phyloP scores from a whole-genome alignment of 1,139 yeast species.

The Suhomyces taliae region DNA sequence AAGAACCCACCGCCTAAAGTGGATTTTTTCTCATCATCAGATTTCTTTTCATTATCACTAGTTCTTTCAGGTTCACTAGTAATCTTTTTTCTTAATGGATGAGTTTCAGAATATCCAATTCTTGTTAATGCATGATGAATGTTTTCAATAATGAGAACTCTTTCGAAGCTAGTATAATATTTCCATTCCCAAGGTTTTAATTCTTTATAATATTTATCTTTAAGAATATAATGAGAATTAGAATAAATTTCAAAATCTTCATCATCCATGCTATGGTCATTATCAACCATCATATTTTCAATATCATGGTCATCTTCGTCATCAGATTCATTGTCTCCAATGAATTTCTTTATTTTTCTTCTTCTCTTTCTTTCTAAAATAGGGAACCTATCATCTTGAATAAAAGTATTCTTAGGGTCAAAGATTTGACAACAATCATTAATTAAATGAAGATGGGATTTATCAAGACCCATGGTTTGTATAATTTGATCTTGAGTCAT shows the following conservation, averaged over 20 bases:
- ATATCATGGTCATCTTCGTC: slow-evolving; percentile 13
- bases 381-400: slow-evolving; percentile 36
- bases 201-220: slow-evolving; percentile 46
- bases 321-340: slow-evolving; percentile 2
- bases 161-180: slow-evolving; percentile 34
- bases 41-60: slow-evolving; percentile 2
- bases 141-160: slow-evolving; percentile 33
- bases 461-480: slow-evolving; percentile 13
- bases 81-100: slow-evolving; percentile 43
- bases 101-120: slow-evolving; percentile 46
- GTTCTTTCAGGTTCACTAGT: slow-evolving; percentile 18
- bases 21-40: slow-evolving; percentile 14
- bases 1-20: slow-evolving; percentile 27
- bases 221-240: slow-evolving; percentile 25
- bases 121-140: slow-evolving; percentile 43
- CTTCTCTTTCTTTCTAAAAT: slow-evolving; percentile 15
- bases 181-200: slow-evolving; percentile 43
- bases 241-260: slow-evolving; percentile 8
- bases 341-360: slow-evolving; percentile 4
- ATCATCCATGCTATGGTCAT: slow-evolving; percentile 12
- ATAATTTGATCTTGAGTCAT: slow-evolving; percentile 20
- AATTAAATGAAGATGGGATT: slow-evolving; percentile 6
- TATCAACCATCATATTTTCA: slow-evolving; percentile 14
- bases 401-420: slow-evolving; percentile 34
- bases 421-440: slow-evolving; percentile 30